Percentiles rank a stretch among this genome's conserved stretches.
Conservation (phyloP, 2,329 filamentous ascomycete species). For the Myriosclerotinia curreyana region DNA sequence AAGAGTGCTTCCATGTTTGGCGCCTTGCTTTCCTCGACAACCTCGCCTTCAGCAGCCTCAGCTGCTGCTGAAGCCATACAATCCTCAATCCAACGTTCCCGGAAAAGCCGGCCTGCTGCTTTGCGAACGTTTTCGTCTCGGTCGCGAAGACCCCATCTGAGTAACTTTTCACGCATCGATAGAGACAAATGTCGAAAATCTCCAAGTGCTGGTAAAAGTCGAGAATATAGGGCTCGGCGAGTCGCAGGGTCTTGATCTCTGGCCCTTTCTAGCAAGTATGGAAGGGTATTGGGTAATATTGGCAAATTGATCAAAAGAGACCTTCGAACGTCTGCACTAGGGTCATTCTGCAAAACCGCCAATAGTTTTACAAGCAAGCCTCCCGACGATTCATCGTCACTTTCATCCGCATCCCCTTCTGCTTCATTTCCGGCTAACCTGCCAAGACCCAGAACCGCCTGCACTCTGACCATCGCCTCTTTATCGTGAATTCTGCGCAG, state of each 20-base stretch:
- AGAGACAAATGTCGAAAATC: constrained; percentile 93
- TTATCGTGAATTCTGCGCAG: constrained; percentile 89
- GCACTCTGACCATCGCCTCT: constrained; percentile 85
- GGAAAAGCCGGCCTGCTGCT: constrained; percentile 84
- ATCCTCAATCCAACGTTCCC: constrained; percentile 96
- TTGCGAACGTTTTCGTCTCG: constrained; percentile 93
- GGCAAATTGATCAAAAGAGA: constrained; percentile 89
- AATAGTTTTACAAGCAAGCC: constrained; percentile 80
- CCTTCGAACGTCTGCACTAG: constrained; percentile 87
- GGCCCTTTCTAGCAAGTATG: constrained; percentile 84
- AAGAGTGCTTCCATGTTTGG: constrained; percentile 80
- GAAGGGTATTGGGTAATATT: constrained; percentile 75
- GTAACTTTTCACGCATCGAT: constrained; percentile 89
- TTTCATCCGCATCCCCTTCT: constrained; percentile 67
- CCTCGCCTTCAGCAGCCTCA: constrained; percentile 53
- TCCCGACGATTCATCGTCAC: constrained; percentile 63
- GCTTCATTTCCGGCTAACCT: constrained; percentile 76
- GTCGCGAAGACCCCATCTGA: constrained; percentile 92
- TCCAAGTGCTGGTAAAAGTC: constrained; percentile 80
- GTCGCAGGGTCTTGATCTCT: constrained; percentile 84
- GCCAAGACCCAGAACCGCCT: constrained; percentile 87
- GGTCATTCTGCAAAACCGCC: constrained; percentile 88
- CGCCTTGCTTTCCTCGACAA: constrained; percentile 49
- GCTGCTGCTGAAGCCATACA: constrained; percentile 68
- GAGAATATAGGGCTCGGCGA: constrained; percentile 79